Percentiles rank a stretch among this genome's conserved stretches.
Evolutionary conservation across 2,329 filamentous ascomycete genomes (phyloP).

Genomic region (Ramularia collo-cygni): DNA sequence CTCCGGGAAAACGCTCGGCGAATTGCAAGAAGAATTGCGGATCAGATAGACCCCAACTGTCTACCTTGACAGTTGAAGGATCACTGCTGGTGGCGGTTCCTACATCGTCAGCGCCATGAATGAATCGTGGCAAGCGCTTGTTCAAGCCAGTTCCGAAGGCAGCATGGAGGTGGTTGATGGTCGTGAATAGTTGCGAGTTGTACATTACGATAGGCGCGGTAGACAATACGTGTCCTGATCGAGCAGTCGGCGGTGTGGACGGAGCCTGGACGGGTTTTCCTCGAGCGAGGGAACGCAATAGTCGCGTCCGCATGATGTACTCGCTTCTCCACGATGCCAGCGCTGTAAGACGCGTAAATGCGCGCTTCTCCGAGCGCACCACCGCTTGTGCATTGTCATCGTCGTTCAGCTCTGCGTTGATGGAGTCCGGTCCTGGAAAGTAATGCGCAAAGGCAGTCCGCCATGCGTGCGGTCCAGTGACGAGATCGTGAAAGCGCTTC

Average conservation of each 20-base stretch:
- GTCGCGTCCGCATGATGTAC: slow-evolving; percentile 79
- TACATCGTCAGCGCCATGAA: slow-evolving; percentile 75
- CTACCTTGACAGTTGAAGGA: slow-evolving; percentile 65
- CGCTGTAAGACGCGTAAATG: slow-evolving; percentile 74
- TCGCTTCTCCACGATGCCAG: slow-evolving; percentile 94
- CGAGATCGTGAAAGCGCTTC: slow-evolving; percentile 74
- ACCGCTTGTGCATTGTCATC: slow-evolving; percentile 46
- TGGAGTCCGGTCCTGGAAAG: slow-evolving; percentile 68
- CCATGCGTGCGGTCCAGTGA: slow-evolving; percentile 91
- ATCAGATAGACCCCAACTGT: slow-evolving; percentile 75
- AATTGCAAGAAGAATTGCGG: slow-evolving; percentile 70
- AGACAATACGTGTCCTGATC: slow-evolving; percentile 54
- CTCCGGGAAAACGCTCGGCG: slow-evolving; percentile 65
- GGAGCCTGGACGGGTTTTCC: slow-evolving; percentile 65
- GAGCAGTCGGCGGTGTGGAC: slow-evolving; percentile 46
- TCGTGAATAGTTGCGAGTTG: slow-evolving; percentile 72
- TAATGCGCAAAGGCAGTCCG: slow-evolving; percentile 84
- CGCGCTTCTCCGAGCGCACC: slow-evolving; percentile 65
- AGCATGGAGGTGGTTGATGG: slow-evolving; percentile 73
- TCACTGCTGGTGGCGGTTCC: slow-evolving; percentile 77
- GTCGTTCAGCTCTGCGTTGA: slow-evolving; percentile 36
- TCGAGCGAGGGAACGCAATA: slow-evolving; percentile 71
- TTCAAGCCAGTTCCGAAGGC: slow-evolving; percentile 59
- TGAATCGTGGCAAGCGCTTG: slow-evolving; percentile 69
- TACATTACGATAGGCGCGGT: slow-evolving; percentile 74